phyloP scores from a whole-genome alignment of 305 asterid genomes.

The Fraxinus angustifolia region DNA sequence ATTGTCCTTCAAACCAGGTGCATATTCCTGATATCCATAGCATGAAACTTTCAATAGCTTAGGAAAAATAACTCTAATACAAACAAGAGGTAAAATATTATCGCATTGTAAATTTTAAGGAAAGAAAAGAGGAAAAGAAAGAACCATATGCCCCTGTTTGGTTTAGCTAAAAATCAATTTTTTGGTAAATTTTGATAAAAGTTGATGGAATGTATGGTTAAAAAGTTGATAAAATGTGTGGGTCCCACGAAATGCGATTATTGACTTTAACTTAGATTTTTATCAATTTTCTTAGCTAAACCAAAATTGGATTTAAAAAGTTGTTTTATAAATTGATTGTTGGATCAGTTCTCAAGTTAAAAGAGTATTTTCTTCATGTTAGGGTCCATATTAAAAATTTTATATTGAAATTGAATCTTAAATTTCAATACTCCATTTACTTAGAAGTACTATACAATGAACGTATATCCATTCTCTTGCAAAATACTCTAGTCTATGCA shows the following conservation, averaged over 20 bases:
- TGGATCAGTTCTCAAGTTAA: background rate
- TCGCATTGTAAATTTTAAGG: background rate
- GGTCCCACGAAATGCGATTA: background rate
- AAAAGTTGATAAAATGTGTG: background rate
- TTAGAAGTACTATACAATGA: background rate
- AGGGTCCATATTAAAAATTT: background rate
- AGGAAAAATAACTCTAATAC: background rate
- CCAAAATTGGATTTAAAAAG: background rate
- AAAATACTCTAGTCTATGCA: background rate
- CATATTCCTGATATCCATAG: conserved; percentile 11
- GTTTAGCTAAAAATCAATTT: background rate
- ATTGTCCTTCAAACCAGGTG: background rate
- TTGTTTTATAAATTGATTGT: conserved; percentile 1
- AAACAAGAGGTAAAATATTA: background rate
- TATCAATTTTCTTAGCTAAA: background rate
- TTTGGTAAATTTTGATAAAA: background rate
- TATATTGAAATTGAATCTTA: background rate
- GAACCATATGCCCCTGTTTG: background rate
- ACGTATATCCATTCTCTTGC: background rate
- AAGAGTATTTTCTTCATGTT: background rate
- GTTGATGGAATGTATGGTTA: background rate
- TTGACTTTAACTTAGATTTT: background rate
- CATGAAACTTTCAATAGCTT: background rate
- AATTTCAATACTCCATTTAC: background rate
- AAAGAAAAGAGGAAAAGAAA: conserved; percentile 12